Base-by-base conservation (phyloP, 2,329 filamentous ascomycete genomes). In the Cordyceps fumosorosea region DNA sequence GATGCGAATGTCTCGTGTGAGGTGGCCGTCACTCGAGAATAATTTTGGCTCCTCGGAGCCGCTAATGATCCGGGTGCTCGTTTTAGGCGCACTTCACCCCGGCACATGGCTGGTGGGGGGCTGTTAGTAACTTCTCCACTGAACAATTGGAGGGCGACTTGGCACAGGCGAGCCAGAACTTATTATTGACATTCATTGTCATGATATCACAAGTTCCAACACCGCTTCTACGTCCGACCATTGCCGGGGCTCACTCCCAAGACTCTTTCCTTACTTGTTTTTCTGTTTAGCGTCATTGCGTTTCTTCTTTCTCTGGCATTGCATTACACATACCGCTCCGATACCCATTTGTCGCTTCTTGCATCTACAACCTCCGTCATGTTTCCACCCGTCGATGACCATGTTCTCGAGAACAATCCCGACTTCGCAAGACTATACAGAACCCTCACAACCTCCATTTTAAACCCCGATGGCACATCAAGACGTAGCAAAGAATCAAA, bases 391-490 rank as follows among this genome's bases (percentile, higher is more conserved):
- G 72, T 87, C 10, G 84, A 87, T 22, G 76, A 81, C 10, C 66
- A 77, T 0, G 74, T 87, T 20, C 70, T 88, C 1, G 71, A 78
- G 58, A 78, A 76, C 63, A 87, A 88, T 65, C 84, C 84, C 0
- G 78, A 82, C 24, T 88, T 88, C 67, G 81, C 82, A n/a, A 75
- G 77, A 40, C 77, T 88, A 5, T 84, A 87, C 71, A 76, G 73
- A 22, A 64, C 52, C 18, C 75, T 88, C 52, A 82, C 80, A 7
- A 80, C 77, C 1, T 76, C 76, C 2, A 70, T 86, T 29, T 77
- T 88, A 5, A 84, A 85, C 65, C 72, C 79, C 0, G 81, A 87
- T 71, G 84, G 81, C 2, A 84, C 84, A 10, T 84, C 83, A 2
- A 83, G 78, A 67, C 73, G 77, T n/a, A 77, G 81, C 66, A 73